Evolutionary conservation across 1,284 basidiomycete genomes (phyloP).

Genomic region (Polyporus tsugae): DNA sequence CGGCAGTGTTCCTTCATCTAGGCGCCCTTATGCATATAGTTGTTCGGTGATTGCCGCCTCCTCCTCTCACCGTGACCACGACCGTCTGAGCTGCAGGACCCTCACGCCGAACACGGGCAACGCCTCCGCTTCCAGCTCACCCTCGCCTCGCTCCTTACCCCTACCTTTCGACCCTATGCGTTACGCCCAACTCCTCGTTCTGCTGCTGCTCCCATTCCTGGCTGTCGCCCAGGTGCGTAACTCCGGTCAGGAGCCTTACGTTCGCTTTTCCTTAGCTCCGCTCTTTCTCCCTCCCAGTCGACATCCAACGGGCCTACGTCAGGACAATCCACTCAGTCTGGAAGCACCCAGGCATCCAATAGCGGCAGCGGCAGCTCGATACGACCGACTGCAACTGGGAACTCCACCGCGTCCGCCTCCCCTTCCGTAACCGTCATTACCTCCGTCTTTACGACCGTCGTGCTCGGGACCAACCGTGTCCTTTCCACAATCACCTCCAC

Average conservation of each 20-base stretch:
- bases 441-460: conserved; percentile 36
- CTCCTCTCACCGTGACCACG: conserved; percentile 1
- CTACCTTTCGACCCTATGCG: conserved; percentile 38
- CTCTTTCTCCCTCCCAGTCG: conserved; percentile 30
- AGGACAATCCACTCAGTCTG: conserved; percentile 14
- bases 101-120: not conserved
- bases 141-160: conserved; percentile 23
- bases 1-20: not conserved
- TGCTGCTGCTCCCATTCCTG: conserved; percentile 43
- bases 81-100: conserved; percentile 10
- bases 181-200: conserved; percentile 36
- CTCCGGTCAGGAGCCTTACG: conserved; percentile 9
- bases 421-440: conserved; percentile 36
- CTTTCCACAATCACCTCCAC: conserved; percentile 30
- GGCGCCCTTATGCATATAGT: not conserved
- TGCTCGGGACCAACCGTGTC: conserved; percentile 30
- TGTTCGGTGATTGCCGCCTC: conserved; percentile 10
- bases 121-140: conserved; percentile 11
- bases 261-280: conserved; percentile 28
- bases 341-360: conserved; percentile 4
- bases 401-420: conserved; percentile 18
- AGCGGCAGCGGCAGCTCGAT: conserved; percentile 3
- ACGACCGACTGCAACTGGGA: conserved; percentile 16
- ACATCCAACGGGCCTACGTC: conserved; percentile 16
- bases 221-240: conserved; percentile 46